phyloP scores from a whole-genome alignment of 139 green algal species.

The Spirogloea muscicola region DNA sequence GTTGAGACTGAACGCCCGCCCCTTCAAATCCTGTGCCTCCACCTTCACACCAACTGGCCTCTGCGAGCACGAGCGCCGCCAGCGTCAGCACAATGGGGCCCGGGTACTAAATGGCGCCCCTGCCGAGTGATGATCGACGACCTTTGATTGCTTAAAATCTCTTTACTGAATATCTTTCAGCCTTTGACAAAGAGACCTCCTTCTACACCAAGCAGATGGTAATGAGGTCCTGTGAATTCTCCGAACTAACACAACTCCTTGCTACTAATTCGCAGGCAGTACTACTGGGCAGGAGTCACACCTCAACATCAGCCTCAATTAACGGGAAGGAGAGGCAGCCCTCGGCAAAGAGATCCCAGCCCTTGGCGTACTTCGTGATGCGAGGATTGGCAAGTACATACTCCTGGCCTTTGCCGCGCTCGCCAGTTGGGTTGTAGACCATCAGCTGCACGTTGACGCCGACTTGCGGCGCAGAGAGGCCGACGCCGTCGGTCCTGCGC shows the following conservation, averaged over 20 bases:
- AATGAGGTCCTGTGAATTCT: too few species aligned
- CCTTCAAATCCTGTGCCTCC: conserved; percentile 76
- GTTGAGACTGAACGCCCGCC: conserved; percentile 65
- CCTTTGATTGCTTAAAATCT: too few species aligned
- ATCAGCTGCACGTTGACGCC: conserved; percentile 95
- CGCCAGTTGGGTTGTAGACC: conserved; percentile 89
- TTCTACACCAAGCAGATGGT: too few species aligned
- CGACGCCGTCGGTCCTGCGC: conserved; percentile 91
- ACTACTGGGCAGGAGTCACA: conserved; percentile 12
- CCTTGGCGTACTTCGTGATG: conserved; percentile 65
- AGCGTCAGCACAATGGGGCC: too few species aligned
- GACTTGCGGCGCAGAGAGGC: conserved; percentile 88
- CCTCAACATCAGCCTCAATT: conserved; percentile 59
- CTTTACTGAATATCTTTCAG: too few species aligned
- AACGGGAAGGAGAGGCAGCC: conserved; percentile 54
- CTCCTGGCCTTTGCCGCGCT: conserved; percentile 64
- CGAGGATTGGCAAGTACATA: conserved; percentile 90
- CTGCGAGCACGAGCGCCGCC: conserved; percentile 39
- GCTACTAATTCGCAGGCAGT: too few species aligned
- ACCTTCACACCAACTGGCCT: conserved; percentile 67
- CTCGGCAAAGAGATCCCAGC: conserved; percentile 52
- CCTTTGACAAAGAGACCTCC: too few species aligned
- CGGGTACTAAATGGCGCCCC: too few species aligned
- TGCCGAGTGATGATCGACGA: too few species aligned
- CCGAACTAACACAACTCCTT: too few species aligned